Percentiles rank a stretch among this genome's conserved stretches.
These are phyloP conservation scores for Cetradonia linearis DNA, from an alignment of 495 filamentous ascomycete genomes.

Conservation along the genomic window DNA sequence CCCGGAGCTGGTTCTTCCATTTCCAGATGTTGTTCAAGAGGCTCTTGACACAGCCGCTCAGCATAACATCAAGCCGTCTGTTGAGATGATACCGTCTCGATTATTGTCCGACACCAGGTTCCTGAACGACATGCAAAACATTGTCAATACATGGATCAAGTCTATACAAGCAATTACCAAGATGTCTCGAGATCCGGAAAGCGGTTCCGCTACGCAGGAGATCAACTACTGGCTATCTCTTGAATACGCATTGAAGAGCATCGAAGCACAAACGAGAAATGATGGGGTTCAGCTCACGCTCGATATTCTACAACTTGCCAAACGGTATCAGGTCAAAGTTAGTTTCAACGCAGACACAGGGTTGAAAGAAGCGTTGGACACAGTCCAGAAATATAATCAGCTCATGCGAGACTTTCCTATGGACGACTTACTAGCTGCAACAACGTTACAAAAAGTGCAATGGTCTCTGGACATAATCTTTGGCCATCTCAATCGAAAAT, in stretches of 20 bases:
- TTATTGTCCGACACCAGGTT: slow-evolving; percentile 78
- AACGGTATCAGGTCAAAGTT: slow-evolving; percentile 90
- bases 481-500: slow-evolving; percentile 87
- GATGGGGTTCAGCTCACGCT: slow-evolving; percentile 87
- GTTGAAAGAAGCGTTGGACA: slow-evolving; percentile 84
- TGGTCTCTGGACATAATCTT: slow-evolving; percentile 84
- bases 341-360: slow-evolving; percentile 94
- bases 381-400: slow-evolving; percentile 96
- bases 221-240: slow-evolving; percentile 98
- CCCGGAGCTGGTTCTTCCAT: slow-evolving; percentile 71
- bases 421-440: slow-evolving; percentile 86
- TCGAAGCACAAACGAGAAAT: slow-evolving; percentile 76
- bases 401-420: slow-evolving; percentile 96
- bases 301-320: slow-evolving; percentile 87
- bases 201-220: slow-evolving; percentile 86
- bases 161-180: slow-evolving; percentile 96
- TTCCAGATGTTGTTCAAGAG: slow-evolving; percentile 77
- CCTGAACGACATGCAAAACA: slow-evolving; percentile 85
- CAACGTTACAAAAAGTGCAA: slow-evolving; percentile 78
- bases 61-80: slow-evolving; percentile 52
- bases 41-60: slow-evolving; percentile 65
- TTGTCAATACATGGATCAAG: slow-evolving; percentile 94
- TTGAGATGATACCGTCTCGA: slow-evolving; percentile 62
- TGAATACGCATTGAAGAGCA: slow-evolving; percentile 80
- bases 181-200: slow-evolving; percentile 77